Evolutionary conservation across 768 basidiomycete species (phyloP), one percentile per base, ranked within the genome.

Genomic region (Sporobolomyces pararoseus): DNA sequence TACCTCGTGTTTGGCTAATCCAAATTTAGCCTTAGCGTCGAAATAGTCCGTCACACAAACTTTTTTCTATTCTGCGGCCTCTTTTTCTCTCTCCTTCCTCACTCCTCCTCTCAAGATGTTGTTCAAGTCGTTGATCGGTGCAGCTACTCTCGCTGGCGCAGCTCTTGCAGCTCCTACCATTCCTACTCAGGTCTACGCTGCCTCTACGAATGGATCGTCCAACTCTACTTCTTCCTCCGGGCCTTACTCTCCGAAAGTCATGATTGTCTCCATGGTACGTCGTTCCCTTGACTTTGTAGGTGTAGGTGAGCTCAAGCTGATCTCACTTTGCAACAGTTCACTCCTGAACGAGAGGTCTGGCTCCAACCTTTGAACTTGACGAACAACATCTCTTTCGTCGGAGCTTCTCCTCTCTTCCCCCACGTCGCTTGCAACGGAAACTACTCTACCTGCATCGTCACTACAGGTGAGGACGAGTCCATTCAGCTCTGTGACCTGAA

Each of bases 371-470:
- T 77, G 51, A 32, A 54, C 13, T 77, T 82, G 9, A 79, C 73
- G 13, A 72, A 78, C 23, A 82, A 81, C 71, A 71, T 81, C 49
- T 42, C 71, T 6, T 53, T 61, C 57, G 37, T 25, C 6, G 82
- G 82, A 14, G 69, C 82, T 23, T 82, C 81, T 1, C 80, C 80
- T 9, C 75, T 80, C 19, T 83, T 70, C 76, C 82, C 81, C 3
- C 62, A 80, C 58, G 78, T 79, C 12, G 79, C 79, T 44, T 83
- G 82, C 72, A 79, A 81, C 21, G 39, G 51, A 35, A 68, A 76
- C 34, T 79, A 79, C 7, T 66, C 72, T 17, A 76, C 82, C 51
- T 83, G 82, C 65, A 79, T 81, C 42, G 65, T 82, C 13, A 79
- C 78, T 32, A 52, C 51, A 2, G 55, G 55, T 3, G 55, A 70